Percentiles rank a stretch among this genome's conserved stretches.
Conservation (phyloP, 2,329 filamentous ascomycete genomes). For the Amauroascus niger region DNA sequence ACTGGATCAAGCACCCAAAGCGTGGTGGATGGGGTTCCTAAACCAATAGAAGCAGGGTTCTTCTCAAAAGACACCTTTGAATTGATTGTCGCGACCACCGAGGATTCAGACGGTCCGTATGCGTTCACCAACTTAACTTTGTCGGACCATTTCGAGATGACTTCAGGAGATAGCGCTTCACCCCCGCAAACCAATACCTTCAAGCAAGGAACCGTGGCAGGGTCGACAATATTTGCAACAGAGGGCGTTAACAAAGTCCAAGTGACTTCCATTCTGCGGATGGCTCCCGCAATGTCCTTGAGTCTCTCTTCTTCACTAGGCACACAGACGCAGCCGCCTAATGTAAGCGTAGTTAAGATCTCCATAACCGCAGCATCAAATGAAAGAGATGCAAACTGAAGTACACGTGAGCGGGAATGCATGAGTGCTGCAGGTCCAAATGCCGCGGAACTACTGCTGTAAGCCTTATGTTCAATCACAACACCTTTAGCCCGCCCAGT, state of each 20-base stretch:
- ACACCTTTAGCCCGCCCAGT: conserved; percentile 75
- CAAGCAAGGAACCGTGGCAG: conserved; percentile 58
- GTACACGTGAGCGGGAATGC: conserved; percentile 52
- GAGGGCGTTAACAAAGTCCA: conserved; percentile 81
- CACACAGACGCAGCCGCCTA: conserved; percentile 68
- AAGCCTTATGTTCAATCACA: conserved; percentile 62
- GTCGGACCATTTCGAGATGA: conserved; percentile 59
- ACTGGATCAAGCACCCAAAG: conserved; percentile 15
- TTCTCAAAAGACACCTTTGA: conserved; percentile 12
- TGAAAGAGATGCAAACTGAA: conserved; percentile 74
- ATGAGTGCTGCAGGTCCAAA: conserved; percentile 37
- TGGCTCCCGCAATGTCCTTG: conserved; percentile 57
- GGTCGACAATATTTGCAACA: conserved; percentile 63
- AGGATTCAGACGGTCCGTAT: conserved; percentile 65
- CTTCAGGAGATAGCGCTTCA: conserved; percentile 63
- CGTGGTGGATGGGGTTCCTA: conserved; percentile 5
- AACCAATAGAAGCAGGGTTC: conserved; percentile 13
- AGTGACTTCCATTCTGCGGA: conserved; percentile 56
- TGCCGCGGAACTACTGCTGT: conserved; percentile 55
- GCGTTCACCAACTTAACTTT: conserved; percentile 59
- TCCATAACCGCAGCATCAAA: conserved; percentile 86
- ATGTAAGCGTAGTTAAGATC: conserved; percentile 74
- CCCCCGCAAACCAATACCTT: conserved; percentile 71
- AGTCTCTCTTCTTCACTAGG: conserved; percentile 65
- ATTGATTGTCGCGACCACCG: conserved; percentile 13